Conservation (phyloP, 805 yeast genomes). For the Hanseniaspora mollemarum region DNA sequence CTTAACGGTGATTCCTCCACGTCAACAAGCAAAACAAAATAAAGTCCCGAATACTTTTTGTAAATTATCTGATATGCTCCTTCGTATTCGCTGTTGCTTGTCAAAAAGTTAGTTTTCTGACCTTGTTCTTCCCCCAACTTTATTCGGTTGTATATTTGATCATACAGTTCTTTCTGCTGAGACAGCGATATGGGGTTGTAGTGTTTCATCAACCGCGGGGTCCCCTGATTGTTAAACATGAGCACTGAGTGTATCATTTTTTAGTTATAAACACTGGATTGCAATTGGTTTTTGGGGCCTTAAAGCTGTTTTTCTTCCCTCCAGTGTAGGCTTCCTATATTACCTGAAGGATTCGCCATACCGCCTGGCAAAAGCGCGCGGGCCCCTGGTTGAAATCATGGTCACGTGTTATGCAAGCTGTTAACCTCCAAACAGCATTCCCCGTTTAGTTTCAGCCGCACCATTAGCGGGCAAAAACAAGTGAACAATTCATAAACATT, state of each 20-base stretch:
- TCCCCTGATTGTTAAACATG: constrained; percentile 78
- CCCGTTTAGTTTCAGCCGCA: background rate
- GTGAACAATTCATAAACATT: background rate
- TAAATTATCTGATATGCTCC: constrained; percentile 81
- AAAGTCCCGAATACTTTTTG: constrained; percentile 89
- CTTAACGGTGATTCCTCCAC: constrained; percentile 93
- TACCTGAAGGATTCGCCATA: too few species aligned
- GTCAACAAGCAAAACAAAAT: constrained; percentile 90
- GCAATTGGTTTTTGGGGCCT: too few species aligned
- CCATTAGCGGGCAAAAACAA: background rate
- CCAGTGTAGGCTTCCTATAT: background rate
- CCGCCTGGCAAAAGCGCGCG: too few species aligned
- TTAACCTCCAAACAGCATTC: background rate
- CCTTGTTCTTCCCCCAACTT: constrained; percentile 8
- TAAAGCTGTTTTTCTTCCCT: background rate
- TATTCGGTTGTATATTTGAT: constrained; percentile 9
- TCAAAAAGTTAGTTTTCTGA: constrained; percentile 31
- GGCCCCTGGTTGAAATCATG: too few species aligned
- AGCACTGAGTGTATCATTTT: constrained; percentile 76
- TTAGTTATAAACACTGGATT: too few species aligned
- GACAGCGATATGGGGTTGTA: constrained; percentile 58
- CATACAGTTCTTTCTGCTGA: constrained; percentile 5
- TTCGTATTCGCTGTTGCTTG: constrained; percentile 32
- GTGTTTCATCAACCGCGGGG: constrained; percentile 80
- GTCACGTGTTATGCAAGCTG: background rate